Evolutionary conservation across 2,329 filamentous ascomycete genomes (phyloP).

Genomic region (Fusarium brevicatenulatum): DNA sequence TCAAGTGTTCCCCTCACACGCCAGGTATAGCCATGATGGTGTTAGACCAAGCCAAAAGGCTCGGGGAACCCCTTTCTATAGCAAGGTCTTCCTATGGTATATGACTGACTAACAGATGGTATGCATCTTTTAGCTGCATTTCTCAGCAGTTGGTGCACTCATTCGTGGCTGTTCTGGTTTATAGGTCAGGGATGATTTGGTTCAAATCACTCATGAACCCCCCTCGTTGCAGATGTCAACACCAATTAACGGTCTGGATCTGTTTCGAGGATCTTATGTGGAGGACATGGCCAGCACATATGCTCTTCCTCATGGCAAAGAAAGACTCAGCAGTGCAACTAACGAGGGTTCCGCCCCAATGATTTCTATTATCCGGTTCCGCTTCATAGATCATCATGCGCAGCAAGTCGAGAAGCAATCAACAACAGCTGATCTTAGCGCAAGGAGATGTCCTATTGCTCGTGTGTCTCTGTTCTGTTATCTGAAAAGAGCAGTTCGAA

Average conservation of each 20-base stretch:
- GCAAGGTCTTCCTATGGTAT: no score
- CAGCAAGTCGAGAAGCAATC: slow-evolving; percentile 22
- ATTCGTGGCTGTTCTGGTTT: slow-evolving; percentile 3
- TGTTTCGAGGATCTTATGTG: slow-evolving; percentile 6
- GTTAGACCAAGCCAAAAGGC: no score
- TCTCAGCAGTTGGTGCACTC: slow-evolving; percentile 9
- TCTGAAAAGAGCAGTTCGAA: neutral
- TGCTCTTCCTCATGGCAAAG: slow-evolving; percentile 2
- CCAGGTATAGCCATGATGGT: slow-evolving; percentile 25
- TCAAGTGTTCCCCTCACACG: slow-evolving; percentile 4
- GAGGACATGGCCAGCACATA: slow-evolving; percentile 22
- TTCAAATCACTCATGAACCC: slow-evolving; percentile 5
- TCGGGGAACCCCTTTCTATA: no score
- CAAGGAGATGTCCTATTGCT: slow-evolving; percentile 9
- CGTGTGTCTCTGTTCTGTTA: slow-evolving; percentile 1
- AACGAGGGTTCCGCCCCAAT: slow-evolving; percentile 1
- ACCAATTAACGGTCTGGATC: slow-evolving; percentile 5
- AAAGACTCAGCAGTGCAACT: slow-evolving; percentile 22
- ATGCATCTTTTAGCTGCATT: slow-evolving; percentile 40
- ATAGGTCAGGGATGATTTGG: slow-evolving; percentile 17
- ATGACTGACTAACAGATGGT: neutral
- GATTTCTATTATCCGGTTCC: slow-evolving; percentile 13
- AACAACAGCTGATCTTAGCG: slow-evolving; percentile 36
- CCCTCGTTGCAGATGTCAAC: neutral
- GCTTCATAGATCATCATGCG: slow-evolving; percentile 14